Base-by-base conservation (phyloP, 148 eudicot genomes). In the Rhododendron ferrugineum region DNA sequence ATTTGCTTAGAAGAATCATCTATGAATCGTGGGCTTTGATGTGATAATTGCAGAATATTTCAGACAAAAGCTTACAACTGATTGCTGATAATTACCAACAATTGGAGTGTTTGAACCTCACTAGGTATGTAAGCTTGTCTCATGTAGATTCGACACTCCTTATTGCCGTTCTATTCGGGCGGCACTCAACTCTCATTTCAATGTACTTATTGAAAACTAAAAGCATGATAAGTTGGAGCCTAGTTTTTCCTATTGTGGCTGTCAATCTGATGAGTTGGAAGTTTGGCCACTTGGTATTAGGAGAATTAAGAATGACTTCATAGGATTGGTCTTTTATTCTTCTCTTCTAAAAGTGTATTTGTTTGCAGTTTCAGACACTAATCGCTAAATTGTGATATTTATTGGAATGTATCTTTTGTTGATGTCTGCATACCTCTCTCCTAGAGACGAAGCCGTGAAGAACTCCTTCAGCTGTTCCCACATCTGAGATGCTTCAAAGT, bases 401-500 rank as follows among this genome's bases (percentile, higher is more conserved):
- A 37, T 40, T 76, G 7, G n/a, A 15, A 34, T 40, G 37, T 20
- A 34, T 22, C 15, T 42, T 40, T 42, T 78, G 16, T 49, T 47
- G 81, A 28, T 47, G 37, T 49, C 58, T 80, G 20, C 36, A 8
- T 30, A 10, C 72, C n/a, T 47, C 28, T 22, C 32, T 78, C 34
- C 34, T 84, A 96, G 99, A 93, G 91, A 85, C 92, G 99, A 54
- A 93, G 91, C 80, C 95, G 88, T 75, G 95, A 90, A 85, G 92
- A 96, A 85, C 91, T 96, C 83, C 94, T 96, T 77, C 91, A 89
- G 81, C 2, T 94, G 87, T 96, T 96, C 87, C 98, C 99, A 9
- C 85, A 85, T 86, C 84, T 96, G 47, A 82, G 68, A 79, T 93
- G 98, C 91, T 95, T 96, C 87, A 96, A 96, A 91, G 98, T 96